phyloP scores from a whole-genome alignment of 495 filamentous ascomycete species.

The Penicillium steckii region DNA sequence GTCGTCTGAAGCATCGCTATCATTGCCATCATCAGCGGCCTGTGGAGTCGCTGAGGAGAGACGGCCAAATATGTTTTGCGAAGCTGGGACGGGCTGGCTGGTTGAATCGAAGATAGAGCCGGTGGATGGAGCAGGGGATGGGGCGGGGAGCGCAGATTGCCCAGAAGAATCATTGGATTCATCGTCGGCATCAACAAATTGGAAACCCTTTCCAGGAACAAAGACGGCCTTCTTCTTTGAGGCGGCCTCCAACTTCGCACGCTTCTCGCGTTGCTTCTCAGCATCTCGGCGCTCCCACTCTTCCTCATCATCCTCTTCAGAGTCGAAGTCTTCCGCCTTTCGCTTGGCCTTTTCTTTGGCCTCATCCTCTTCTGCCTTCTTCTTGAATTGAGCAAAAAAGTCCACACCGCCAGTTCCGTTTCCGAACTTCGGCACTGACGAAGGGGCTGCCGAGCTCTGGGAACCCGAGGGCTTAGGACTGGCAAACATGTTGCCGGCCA shows the following conservation, averaged over 20 bases:
- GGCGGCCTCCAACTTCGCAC: slow-evolving; percentile 31
- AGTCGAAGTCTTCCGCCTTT: slow-evolving; percentile 56
- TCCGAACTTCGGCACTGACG: slow-evolving; percentile 34
- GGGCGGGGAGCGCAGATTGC: slow-evolving; percentile 4
- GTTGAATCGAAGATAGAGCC: slow-evolving; percentile 24
- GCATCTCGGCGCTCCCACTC: slow-evolving; percentile 49
- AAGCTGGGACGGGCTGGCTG: slow-evolving; percentile 25
- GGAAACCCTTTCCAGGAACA: slow-evolving; percentile 39
- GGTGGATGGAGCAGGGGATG: slow-evolving; percentile 13
- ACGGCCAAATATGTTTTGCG: slow-evolving; percentile 62
- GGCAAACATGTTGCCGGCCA: slow-evolving; percentile 18
- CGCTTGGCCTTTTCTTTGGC: slow-evolving; percentile 49
- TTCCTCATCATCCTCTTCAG: slow-evolving; percentile 52
- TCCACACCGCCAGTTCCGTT: slow-evolving; percentile 19
- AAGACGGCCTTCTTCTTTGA: slow-evolving; percentile 37
- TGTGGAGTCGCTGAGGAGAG: slow-evolving; percentile 51
- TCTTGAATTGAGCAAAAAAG: slow-evolving; percentile 41
- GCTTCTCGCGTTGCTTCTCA: slow-evolving; percentile 46
- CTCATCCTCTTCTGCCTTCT: slow-evolving; percentile 30
- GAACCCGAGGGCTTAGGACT: slow-evolving; percentile 1
- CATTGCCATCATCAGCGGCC: slow-evolving; percentile 19
- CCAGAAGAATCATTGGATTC: slow-evolving; percentile 6
- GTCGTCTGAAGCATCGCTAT: slow-evolving; percentile 32
- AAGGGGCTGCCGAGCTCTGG: slow-evolving; percentile 4
- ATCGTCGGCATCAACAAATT: slow-evolving; percentile 35